Percentiles rank a stretch among this genome's conserved stretches.
Conservation (phyloP, 2,329 filamentous ascomycete genomes). For the Venturia pyrina region DNA sequence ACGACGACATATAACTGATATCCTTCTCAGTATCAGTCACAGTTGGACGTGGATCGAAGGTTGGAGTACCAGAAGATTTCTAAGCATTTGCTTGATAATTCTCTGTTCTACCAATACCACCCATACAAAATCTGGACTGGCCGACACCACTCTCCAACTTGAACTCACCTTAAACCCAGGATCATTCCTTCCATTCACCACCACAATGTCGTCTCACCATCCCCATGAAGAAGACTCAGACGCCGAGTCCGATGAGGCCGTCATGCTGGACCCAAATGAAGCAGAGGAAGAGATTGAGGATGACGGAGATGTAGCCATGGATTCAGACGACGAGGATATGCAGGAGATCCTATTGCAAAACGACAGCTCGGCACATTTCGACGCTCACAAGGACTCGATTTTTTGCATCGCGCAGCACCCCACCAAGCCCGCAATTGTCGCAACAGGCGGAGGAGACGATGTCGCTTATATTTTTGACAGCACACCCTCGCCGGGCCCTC, state of each 20-base stretch:
- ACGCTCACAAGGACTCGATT: constrained; percentile 79
- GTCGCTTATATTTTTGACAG: constrained; percentile 80
- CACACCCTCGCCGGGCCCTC: constrained; percentile 50
- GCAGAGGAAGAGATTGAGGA: constrained; percentile 66
- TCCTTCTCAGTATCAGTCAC: background rate
- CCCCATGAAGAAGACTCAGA: constrained; percentile 14
- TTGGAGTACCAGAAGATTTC: background rate
- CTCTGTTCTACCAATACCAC: background rate
- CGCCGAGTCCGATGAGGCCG: constrained; percentile 49
- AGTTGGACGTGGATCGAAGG: background rate
- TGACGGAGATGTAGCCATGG: constrained; percentile 68
- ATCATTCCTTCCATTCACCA: background rate
- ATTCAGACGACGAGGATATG: constrained; percentile 58
- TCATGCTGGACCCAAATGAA: constrained; percentile 68
- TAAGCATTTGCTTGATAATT: constrained; percentile 1
- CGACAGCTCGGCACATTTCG: constrained; percentile 89
- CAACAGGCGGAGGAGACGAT: constrained; percentile 81
- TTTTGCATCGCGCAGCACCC: constrained; percentile 95
- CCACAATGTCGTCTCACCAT: constrained; percentile 16
- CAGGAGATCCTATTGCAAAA: constrained; percentile 65
- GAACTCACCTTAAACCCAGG: background rate
- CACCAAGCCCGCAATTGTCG: constrained; percentile 62
- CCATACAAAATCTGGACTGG: background rate
- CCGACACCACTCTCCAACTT: background rate
- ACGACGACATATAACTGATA: background rate